Conservation (phyloP, 352 stramenopile species). For the Pythium coloratum region DNA sequence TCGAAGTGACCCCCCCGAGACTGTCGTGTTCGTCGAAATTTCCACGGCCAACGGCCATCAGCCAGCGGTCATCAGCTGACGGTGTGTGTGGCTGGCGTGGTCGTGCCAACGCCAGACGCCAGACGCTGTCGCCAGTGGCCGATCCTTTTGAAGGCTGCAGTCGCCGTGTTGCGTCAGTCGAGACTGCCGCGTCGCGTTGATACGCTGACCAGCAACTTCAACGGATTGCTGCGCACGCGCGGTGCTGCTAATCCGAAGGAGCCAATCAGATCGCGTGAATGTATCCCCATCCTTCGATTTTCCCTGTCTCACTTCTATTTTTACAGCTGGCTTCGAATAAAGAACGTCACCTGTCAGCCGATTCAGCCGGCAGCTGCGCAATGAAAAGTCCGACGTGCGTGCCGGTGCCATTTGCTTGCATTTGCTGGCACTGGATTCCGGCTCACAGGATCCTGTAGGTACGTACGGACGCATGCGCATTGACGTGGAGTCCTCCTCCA, state of each 20-base stretch:
- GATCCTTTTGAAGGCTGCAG: background rate
- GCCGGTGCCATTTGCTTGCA: background rate
- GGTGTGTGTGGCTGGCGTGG: too few species aligned
- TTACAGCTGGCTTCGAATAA: background rate
- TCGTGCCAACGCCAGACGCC: too few species aligned
- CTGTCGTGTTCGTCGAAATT: background rate
- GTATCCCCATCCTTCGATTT: background rate
- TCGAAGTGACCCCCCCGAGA: background rate
- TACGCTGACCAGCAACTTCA: background rate
- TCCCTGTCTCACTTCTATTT: background rate
- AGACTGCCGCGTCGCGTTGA: background rate
- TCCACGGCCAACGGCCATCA: background rate
- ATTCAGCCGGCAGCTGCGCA: background rate
- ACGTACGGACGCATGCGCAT: background rate
- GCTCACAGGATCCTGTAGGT: background rate
- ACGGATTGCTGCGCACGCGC: background rate
- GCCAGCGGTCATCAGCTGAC: too few species aligned
- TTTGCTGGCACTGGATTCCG: background rate
- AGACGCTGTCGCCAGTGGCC: background rate
- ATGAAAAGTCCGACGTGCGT: background rate
- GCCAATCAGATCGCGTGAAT: constrained; percentile 2
- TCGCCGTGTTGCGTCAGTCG: background rate
- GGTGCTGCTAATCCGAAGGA: background rate
- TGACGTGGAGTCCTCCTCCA: background rate
- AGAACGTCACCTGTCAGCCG: background rate